Base-by-base conservation (phyloP, 805 yeast species). In the Candida chauliodis region DNA sequence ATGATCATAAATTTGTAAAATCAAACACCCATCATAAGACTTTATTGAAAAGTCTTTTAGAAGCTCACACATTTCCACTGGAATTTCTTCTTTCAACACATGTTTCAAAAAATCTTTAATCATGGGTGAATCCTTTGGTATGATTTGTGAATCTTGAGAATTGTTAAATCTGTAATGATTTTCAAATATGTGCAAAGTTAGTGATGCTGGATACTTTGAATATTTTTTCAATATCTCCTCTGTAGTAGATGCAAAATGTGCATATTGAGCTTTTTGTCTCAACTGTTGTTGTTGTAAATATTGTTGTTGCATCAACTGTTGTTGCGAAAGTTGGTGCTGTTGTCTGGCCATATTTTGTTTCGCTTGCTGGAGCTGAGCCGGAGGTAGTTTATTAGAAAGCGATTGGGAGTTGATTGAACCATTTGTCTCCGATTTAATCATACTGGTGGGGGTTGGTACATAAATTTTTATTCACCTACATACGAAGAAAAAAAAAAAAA, bases 131-230 rank as follows among this genome's bases (percentile, higher is more conserved):
- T 75, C 75, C 53, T 84, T 84, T 5, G 95, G 89, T 28, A 93
- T 84, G 5, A 60, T 56, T 34, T 85, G 75, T 6, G 95, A 88
- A 50, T 90, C 97, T 53, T 73, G 75, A 36, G 84, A 91, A 47
- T 85, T 86, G 45, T 95, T 95, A 65, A 91, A 90, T 44, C 95
- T 76, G 58, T 81, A 91, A 61, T 90, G 95, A 40, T 87, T 88
- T 50, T 88, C 93, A 60, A 86, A 90, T 17, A 91, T 88, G 53
- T 91, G 97, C 51, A 91, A 81, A 47, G 81, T 95, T 42, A 91
- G 62, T 27, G 95, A 84, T 6, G 96, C 84, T 8, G 91, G 84
- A 44, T 75, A 76, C 40, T 78, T 76, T 47, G 82, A 80, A 56
- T 81, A 90, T 57, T 89, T 90, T 43, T 78, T 76, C 49, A 93